Evolutionary conservation across 805 yeast species (phyloP).

Genomic region (Torulaspora gathmanii): DNA sequence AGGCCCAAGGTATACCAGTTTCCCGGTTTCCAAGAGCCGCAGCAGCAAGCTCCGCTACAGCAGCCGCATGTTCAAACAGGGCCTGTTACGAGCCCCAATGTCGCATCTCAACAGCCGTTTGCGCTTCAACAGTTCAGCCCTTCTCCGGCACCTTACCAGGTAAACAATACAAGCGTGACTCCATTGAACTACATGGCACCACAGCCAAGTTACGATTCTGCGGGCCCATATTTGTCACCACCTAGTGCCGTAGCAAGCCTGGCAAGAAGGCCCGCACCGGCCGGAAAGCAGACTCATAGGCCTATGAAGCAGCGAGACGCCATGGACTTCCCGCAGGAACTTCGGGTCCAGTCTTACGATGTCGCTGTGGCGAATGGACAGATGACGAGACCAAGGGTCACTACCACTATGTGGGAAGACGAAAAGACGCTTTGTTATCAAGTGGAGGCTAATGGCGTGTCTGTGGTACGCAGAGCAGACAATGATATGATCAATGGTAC

Average conservation of each 20-base stretch:
- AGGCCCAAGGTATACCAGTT: conserved; percentile 13
- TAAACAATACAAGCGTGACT: background rate
- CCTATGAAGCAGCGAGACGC: conserved; percentile 6
- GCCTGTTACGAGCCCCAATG: conserved; percentile 8
- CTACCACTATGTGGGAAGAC: conserved; percentile 89
- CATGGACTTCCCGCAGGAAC: conserved; percentile 6
- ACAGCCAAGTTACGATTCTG: conserved; percentile 5
- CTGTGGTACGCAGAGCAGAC: conserved; percentile 80
- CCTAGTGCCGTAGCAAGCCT: background rate
- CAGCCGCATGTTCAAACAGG: conserved; percentile 7
- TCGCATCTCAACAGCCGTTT: conserved; percentile 6
- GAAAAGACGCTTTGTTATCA: conserved; percentile 81
- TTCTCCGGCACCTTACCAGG: conserved; percentile 10
- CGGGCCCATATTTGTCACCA: conserved; percentile 2
- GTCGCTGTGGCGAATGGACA: conserved; percentile 9
- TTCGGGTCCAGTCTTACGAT: conserved; percentile 13
- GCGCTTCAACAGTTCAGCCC: conserved; percentile 14
- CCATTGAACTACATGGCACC: conserved; percentile 8
- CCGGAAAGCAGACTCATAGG: conserved; percentile 1
- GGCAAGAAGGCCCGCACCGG: conserved; percentile 2
- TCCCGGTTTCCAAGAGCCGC: conserved; percentile 17
- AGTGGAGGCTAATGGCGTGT: conserved; percentile 75
- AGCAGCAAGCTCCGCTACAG: conserved; percentile 11
- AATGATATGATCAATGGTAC: conserved; percentile 85
- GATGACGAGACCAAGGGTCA: conserved; percentile 50